A percentile compares a stretch with the other conserved stretches of the same genome.
These are phyloP conservation scores for Chimonanthus salicifolius DNA, from an alignment of 164 flowering plant species.

Conservation along the genomic window DNA sequence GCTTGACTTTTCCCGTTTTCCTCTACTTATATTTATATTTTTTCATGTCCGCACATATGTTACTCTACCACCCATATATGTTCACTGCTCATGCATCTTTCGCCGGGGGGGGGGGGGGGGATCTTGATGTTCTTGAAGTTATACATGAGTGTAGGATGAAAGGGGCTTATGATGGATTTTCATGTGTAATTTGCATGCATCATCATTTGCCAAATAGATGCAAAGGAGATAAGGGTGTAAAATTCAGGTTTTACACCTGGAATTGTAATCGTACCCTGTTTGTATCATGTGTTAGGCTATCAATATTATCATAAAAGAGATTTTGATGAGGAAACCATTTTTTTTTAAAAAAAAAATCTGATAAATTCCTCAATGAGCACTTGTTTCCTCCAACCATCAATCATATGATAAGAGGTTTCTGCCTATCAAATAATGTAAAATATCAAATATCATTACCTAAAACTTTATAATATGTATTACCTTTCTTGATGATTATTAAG, in stretches of 20 bases:
- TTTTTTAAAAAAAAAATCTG: no score
- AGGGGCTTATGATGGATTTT: neutral
- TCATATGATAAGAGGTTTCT: neutral
- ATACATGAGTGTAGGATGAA: neutral
- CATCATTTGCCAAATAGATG: no score
- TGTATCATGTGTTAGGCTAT: neutral
- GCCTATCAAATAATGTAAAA: neutral
- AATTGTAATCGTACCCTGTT: no score
- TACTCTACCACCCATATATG: neutral
- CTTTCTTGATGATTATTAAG: no score
- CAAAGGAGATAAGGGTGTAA: no score
- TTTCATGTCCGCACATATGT: neutral
- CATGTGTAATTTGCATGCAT: no score
- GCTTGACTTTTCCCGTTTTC: constrained; percentile 1
- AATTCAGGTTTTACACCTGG: no score
- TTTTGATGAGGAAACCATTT: no score
- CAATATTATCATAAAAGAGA: neutral
- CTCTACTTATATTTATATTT: neutral
- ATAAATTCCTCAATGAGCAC: no score
- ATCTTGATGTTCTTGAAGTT: neutral
- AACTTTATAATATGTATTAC: neutral
- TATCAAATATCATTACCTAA: neutral
- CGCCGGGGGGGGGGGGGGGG: no score
- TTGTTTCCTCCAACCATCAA: neutral
- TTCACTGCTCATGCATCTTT: no score